Evolutionary conservation across 1,284 basidiomycete species (phyloP), one percentile per base, ranked within the genome.

Genomic region (Hortiboletus rubellus): DNA sequence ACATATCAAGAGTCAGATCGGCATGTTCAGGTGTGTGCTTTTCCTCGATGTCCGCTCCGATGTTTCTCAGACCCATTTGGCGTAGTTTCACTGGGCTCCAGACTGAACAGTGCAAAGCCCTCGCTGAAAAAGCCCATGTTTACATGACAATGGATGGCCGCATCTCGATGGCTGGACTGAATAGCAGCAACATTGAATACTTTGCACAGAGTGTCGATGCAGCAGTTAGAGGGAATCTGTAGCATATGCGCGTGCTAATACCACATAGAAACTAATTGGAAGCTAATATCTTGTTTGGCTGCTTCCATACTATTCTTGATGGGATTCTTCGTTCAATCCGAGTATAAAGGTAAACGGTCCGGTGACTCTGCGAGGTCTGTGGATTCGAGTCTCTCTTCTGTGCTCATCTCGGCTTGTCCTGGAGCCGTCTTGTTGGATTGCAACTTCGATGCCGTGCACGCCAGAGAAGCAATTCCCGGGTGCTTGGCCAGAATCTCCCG

Each of bases 1-100:
- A 41, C 97, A 99, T 77, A 94, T 98, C 79, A 96, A 94, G 79
- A 91, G 87, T 70, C 95, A 98, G 76, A 98, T 98, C 65, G 95
- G 94, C 76, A 92, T 92, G 93, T 94, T 93, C 79, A 91, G 89
- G 89, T 90, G 58, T 72, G 66, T 49, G 34, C 33, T 3, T 38
- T 38, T 45, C 6, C 3, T 18, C 8, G n/a, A 48, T 24, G 15
- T 47, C 27, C 41, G 46, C 52, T 24, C 14, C 4, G 30, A 38
- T 6, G 18, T 31, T 30, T 18, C 31, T 62, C 31, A 58, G 18
- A 49, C 47, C 36, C 46, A 52, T 45, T 40, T 47, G 46, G 34
- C 9, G 34, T 73, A 93, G 90, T 72, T 96, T 93, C 80, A 96
- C 94, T 57, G 94, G 94, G 37, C 75, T 96, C 64, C 89, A 84